phyloP scores from a whole-genome alignment of 345 rosid species.

The Sisymbrium irio region DNA sequence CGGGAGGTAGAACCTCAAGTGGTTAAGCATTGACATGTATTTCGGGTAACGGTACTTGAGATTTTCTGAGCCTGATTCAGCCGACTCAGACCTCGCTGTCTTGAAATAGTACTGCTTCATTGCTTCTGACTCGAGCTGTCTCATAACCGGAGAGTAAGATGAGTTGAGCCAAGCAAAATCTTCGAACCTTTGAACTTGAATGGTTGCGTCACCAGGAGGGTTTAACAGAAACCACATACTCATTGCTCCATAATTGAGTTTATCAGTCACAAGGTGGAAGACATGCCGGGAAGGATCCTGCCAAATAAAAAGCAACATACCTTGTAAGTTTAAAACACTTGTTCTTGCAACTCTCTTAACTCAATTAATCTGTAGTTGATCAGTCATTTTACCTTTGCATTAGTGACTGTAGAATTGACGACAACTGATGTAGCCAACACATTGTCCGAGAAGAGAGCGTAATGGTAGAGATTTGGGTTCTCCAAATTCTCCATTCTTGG shows the following conservation, averaged over 20 bases:
- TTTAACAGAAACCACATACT: constrained; percentile 51
- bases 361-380: not conserved
- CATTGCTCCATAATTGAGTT: constrained; percentile 49
- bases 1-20: constrained; percentile 62
- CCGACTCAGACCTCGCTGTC: constrained; percentile 32
- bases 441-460: constrained; percentile 36
- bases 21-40: constrained; percentile 56
- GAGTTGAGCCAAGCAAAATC: constrained; percentile 50
- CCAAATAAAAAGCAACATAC: not conserved
- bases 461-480: constrained; percentile 49
- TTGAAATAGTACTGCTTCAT: constrained; percentile 41
- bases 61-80: constrained; percentile 26
- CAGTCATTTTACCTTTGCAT: constrained; percentile 21
- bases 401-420: constrained; percentile 29
- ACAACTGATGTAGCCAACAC: constrained; percentile 38
- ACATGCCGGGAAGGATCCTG: constrained; percentile 41
- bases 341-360: not conserved
- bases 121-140: constrained; percentile 41
- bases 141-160: constrained; percentile 46
- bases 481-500: constrained; percentile 79
- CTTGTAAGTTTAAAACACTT: not conserved
- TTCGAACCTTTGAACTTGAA: constrained; percentile 47
- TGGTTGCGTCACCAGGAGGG: constrained; percentile 41
- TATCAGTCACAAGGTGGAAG: constrained; percentile 56
- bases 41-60: constrained; percentile 56